phyloP scores from a whole-genome alignment of 1,284 basidiomycete genomes.

The Ganoderma resinaceum region DNA sequence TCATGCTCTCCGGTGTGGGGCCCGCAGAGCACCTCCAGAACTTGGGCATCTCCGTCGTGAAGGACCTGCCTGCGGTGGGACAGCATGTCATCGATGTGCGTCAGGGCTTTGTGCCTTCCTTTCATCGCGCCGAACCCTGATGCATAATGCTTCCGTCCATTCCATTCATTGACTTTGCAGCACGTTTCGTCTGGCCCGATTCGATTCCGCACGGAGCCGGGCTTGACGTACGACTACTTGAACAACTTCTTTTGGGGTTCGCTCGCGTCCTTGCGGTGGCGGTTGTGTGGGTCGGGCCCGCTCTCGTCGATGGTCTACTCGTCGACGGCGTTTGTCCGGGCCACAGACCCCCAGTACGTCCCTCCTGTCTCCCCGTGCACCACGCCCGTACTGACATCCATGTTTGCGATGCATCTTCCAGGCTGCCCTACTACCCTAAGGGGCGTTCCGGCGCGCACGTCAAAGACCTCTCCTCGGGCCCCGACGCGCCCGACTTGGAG shows the following conservation, averaged over 20 bases:
- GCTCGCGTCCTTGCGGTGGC: slow-evolving; percentile 41
- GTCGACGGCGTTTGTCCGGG: slow-evolving; percentile 40
- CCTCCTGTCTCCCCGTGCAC: background rate
- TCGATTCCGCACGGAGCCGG: slow-evolving; percentile 37
- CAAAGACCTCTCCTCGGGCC: slow-evolving; percentile 36
- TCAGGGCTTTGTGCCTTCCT: background rate
- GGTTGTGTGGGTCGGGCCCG: slow-evolving; percentile 42
- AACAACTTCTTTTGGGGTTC: slow-evolving; percentile 36
- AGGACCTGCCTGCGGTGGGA: slow-evolving; percentile 51
- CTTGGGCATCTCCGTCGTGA: slow-evolving; percentile 46
- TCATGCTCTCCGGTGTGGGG: slow-evolving; percentile 59
- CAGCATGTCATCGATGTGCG: slow-evolving; percentile 49
- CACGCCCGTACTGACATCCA: background rate
- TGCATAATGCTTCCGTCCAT: background rate
- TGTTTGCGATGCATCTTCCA: background rate
- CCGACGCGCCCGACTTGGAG: slow-evolving; percentile 47
- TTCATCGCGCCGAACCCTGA: background rate
- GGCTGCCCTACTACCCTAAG: slow-evolving; percentile 28
- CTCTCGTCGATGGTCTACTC: slow-evolving; percentile 32
- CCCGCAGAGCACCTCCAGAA: slow-evolving; percentile 43
- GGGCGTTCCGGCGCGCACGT: slow-evolving; percentile 19
- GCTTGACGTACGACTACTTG: slow-evolving; percentile 41
- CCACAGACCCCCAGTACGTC: slow-evolving; percentile 39
- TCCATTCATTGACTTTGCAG: slow-evolving; percentile 22
- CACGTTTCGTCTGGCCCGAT: slow-evolving; percentile 40